These are phyloP conservation scores for Globisporangium echinulatum DNA, from an alignment of 352 stramenopile genomes.

Conservation along the genomic window DNA sequence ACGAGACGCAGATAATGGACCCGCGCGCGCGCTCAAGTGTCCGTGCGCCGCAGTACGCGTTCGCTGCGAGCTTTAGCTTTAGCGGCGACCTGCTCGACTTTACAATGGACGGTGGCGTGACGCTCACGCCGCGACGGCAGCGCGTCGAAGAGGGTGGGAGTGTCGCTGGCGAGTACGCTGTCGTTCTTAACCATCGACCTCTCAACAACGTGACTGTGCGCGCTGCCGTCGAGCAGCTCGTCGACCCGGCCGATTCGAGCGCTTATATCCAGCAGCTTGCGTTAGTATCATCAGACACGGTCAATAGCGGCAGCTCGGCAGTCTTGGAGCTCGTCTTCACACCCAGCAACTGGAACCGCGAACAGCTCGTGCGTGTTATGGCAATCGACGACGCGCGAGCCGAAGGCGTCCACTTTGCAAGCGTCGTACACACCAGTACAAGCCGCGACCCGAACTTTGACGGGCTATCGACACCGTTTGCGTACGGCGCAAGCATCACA, in stretches of 20 bases:
- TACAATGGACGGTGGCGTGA: conserved; percentile 63
- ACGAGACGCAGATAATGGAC: conserved; percentile 55
- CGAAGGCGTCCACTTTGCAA: conserved; percentile 57
- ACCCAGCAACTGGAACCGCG: conserved; percentile 52
- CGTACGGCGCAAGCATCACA: conserved; percentile 48
- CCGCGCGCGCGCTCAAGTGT: conserved; percentile 19
- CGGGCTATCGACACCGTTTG: conserved; percentile 42
- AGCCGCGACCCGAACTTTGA: conserved; percentile 59
- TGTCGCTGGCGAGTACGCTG: conserved; percentile 42
- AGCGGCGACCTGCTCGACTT: conserved; percentile 60
- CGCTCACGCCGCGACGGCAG: conserved; percentile 36
- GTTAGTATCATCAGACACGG: conserved; percentile 19
- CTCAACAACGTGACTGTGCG: conserved; percentile 38
- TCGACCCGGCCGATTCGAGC: conserved; percentile 14
- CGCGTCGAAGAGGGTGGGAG: conserved; percentile 37
- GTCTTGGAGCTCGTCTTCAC: conserved; percentile 32
- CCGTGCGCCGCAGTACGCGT: conserved; percentile 32
- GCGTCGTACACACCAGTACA: conserved; percentile 32
- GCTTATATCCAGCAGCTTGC: conserved; percentile 35
- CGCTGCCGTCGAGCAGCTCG: conserved; percentile 31
- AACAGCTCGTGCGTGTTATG: conserved; percentile 48
- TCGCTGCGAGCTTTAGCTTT: conserved; percentile 45
- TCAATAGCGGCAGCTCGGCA: conserved; percentile 3
- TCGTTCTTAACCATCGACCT: conserved; percentile 65
- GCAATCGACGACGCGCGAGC: conserved; percentile 52